Conservation (phyloP, 805 yeast genomes). For the Yamadazyma endophytica region DNA sequence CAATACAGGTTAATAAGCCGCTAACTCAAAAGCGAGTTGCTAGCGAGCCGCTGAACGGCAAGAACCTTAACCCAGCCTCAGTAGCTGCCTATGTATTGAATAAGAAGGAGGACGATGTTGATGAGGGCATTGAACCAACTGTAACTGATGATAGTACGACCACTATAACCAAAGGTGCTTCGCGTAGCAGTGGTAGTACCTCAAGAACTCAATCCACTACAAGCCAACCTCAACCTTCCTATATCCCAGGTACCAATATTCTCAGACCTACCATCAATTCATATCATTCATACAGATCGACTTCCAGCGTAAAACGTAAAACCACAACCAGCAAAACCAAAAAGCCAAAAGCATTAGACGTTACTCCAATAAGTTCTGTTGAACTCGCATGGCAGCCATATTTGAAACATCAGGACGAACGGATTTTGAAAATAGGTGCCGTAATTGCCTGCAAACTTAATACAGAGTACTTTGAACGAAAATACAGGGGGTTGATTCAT, state of each 20-base stretch:
- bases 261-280: conserved; percentile 48
- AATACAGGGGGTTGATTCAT: conserved; percentile 50
- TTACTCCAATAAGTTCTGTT: conserved; percentile 46
- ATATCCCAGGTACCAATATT: conserved; percentile 57
- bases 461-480: conserved; percentile 53
- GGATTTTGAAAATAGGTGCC: conserved; percentile 56
- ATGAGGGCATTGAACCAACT: conserved; percentile 15
- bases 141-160: conserved; percentile 12
- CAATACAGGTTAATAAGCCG: conserved; percentile 6
- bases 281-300: conserved; percentile 18
- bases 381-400: conserved; percentile 59
- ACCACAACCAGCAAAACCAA: conserved; percentile 10
- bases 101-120: conserved; percentile 15
- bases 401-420: conserved; percentile 53
- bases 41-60: conserved; percentile 9
- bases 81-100: conserved; percentile 39
- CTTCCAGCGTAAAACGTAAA: conserved; percentile 12
- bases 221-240: conserved; percentile 36
- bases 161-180: conserved; percentile 17
- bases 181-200: conserved; percentile 23
- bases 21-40: conserved; percentile 8
- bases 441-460: conserved; percentile 41
- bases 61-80: conserved; percentile 28
- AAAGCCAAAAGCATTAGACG: conserved; percentile 28
- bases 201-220: conserved; percentile 12